phyloP scores from a whole-genome alignment of 2,329 filamentous ascomycete species.

The Aspergillus calidoustus region DNA sequence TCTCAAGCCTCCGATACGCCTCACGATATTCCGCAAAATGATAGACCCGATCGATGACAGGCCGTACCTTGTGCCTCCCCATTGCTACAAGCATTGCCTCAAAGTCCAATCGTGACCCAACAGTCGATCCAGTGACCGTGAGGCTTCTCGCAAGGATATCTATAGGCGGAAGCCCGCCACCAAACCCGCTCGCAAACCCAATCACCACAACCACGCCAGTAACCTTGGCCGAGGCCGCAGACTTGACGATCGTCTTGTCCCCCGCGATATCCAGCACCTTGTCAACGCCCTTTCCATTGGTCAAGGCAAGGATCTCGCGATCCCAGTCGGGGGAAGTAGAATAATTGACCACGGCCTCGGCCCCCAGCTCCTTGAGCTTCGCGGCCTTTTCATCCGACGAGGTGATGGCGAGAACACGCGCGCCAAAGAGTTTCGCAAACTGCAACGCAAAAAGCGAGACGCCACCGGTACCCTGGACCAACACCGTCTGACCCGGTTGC shows the following conservation, averaged over 20 bases:
- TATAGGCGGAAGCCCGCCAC: conserved; percentile 19
- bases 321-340: conserved; percentile 18
- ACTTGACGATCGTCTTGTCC: conserved; percentile 47
- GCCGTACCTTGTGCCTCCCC: conserved; percentile 46
- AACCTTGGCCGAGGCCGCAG: conserved; percentile 49
- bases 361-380: conserved; percentile 20
- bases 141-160: conserved; percentile 45
- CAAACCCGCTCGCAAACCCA: conserved; percentile 42
- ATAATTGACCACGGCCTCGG: conserved; percentile 17
- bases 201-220: conserved; percentile 49
- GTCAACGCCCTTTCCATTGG: conserved; percentile 57
- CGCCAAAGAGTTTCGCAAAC: conserved; percentile 11
- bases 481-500: conserved; percentile 8
- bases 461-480: conserved; percentile 19
- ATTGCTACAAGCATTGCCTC: conserved; percentile 59
- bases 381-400: conserved; percentile 23
- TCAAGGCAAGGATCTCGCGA: conserved; percentile 50
- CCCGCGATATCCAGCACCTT: conserved; percentile 66
- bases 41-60: conserved; percentile 52
- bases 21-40: conserved; percentile 52
- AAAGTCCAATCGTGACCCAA: conserved; percentile 56
- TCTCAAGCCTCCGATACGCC: conserved; percentile 55
- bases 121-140: conserved; percentile 56
- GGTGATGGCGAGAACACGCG: conserved; percentile 22
- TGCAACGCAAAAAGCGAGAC: conserved; percentile 15